Evolutionary conservation across 75 land plant species (phyloP).

Genomic region (Adiantum capillusveneris): DNA sequence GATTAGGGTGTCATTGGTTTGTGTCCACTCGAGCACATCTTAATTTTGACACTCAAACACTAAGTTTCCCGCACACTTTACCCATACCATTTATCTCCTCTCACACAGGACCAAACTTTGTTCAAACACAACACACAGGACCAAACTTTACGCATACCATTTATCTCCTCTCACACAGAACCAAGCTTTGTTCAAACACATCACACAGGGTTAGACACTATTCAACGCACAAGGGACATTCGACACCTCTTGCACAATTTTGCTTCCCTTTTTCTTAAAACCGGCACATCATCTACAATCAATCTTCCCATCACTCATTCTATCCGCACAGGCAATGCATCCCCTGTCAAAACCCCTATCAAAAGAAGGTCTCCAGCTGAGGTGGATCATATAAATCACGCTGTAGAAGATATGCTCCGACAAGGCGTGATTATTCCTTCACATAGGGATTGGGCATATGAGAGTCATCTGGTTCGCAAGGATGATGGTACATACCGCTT

Average conservation of each 20-base stretch:
- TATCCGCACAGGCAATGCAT: background rate
- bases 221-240: background rate
- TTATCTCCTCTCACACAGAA: background rate
- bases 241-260: background rate
- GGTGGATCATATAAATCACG: background rate
- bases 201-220: background rate
- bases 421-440: too few species aligned
- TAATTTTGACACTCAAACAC: background rate
- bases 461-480: background rate
- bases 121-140: too few species aligned
- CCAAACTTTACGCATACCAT: background rate
- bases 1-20: slow-evolving; percentile 2
- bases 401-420: too few species aligned
- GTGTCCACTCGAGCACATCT: background rate
- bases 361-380: background rate
- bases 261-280: background rate
- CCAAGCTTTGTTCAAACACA: background rate
- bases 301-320: background rate
- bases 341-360: background rate
- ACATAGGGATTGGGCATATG: background rate
- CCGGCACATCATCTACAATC: background rate
- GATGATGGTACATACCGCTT: too few species aligned
- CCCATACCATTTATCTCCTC: too few species aligned
- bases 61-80: background rate
- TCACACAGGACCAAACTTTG: too few species aligned